A percentile compares a stretch with the other conserved stretches of the same genome.
Evolutionary conservation across 352 stramenopile species (phyloP).

Genomic region (Phytophthora uliginosa): DNA sequence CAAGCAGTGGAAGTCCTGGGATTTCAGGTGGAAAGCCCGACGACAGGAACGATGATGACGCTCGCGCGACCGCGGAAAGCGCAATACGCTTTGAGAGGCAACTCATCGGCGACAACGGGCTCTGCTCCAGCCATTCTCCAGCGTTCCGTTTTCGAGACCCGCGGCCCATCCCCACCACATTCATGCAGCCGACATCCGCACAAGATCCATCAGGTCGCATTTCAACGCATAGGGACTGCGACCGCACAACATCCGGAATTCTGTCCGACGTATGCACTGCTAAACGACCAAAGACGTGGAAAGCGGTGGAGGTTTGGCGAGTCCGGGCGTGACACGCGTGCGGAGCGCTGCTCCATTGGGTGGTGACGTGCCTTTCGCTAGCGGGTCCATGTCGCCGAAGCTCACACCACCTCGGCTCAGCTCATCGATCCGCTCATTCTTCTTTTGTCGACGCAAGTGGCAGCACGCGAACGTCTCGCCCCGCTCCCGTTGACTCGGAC

Average conservation of each 20-base stretch:
- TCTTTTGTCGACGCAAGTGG: conserved; percentile 20
- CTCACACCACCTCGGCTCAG: conserved; percentile 1
- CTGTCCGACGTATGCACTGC: conserved; percentile 28
- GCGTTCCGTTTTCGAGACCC: conserved; percentile 1
- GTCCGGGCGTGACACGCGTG: conserved; percentile 23
- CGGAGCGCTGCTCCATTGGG: conserved; percentile 22
- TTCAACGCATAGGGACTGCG: conserved; percentile 23
- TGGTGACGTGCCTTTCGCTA: conserved; percentile 31
- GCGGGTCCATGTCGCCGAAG: conserved; percentile 23
- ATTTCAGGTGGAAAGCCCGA: no score
- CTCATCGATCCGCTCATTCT: conserved; percentile 14
- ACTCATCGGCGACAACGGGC: not conserved
- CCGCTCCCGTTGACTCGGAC: conserved; percentile 2
- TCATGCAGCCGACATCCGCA: conserved; percentile 17
- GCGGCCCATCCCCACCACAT: not conserved
- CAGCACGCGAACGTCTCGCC: not conserved
- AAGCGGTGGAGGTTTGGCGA: conserved; percentile 12
- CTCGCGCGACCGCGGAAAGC: not conserved
- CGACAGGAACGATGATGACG: not conserved
- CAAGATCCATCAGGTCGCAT: conserved; percentile 24
- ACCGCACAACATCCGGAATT: conserved; percentile 26
- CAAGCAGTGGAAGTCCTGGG: no score
- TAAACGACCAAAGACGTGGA: conserved; percentile 35
- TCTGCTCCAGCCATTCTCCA: conserved; percentile 14
- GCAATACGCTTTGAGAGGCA: not conserved